phyloP scores from a whole-genome alignment of 768 basidiomycete species.

The Suillus lakei region DNA sequence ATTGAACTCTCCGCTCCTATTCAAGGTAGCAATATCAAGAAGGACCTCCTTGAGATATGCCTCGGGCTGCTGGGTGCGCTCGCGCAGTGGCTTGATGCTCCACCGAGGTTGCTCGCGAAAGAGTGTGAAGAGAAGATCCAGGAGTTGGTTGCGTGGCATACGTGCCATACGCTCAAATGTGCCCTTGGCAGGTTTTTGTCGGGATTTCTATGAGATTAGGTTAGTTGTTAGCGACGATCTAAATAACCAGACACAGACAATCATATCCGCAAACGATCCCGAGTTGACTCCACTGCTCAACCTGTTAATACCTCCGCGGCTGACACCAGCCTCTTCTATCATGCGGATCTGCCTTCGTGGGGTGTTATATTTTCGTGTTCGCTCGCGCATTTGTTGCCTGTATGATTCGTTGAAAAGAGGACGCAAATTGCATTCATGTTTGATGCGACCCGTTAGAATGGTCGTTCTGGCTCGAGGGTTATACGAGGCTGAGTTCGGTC shows the following conservation, averaged over 20 bases:
- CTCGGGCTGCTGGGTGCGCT: conserved; percentile 86
- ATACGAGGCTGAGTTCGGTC: conserved; percentile 41
- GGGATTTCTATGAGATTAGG: conserved; percentile 52
- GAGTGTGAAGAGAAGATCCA: conserved; percentile 78
- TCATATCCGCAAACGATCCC: conserved; percentile 64
- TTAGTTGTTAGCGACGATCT: background rate
- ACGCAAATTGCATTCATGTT: conserved; percentile 78
- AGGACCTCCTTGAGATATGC: conserved; percentile 86
- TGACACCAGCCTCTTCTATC: conserved; percentile 74
- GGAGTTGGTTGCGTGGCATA: conserved; percentile 85
- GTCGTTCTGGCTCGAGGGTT: conserved; percentile 75
- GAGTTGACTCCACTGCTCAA: conserved; percentile 76
- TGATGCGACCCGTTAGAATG: conserved; percentile 78
- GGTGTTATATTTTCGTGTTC: conserved; percentile 69
- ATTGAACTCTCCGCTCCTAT: conserved; percentile 80
- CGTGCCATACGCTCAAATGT: conserved; percentile 90
- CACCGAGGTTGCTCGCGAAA: conserved; percentile 85
- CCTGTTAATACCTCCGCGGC: conserved; percentile 74
- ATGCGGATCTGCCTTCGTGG: conserved; percentile 67
- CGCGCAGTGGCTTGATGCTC: conserved; percentile 76
- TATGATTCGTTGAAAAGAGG: conserved; percentile 73
- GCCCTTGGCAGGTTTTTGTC: conserved; percentile 69
- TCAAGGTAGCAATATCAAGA: conserved; percentile 72
- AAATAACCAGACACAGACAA: conserved; percentile 51
- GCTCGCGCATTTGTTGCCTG: conserved; percentile 71